These are phyloP conservation scores for Leccinum sublutescens DNA, from an alignment of 768 basidiomycete genomes.

Conservation along the genomic window DNA sequence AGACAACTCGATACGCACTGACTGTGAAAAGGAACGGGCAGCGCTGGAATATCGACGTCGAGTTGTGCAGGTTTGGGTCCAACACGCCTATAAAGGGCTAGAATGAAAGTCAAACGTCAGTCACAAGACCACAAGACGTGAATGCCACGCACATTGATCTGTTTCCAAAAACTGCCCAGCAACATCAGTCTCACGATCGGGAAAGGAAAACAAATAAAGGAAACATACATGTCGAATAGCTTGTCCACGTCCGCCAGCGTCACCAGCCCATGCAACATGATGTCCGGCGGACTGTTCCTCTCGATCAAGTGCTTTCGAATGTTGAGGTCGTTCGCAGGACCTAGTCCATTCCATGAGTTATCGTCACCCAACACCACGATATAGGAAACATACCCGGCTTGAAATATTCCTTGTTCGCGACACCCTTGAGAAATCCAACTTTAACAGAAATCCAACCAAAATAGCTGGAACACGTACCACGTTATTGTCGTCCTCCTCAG, in stretches of 20 bases:
- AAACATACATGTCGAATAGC: constrained; percentile 76
- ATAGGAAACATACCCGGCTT: constrained; percentile 53
- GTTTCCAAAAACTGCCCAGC: constrained; percentile 58
- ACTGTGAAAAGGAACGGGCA: constrained; percentile 92
- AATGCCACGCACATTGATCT: constrained; percentile 60
- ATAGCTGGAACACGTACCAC: constrained; percentile 41
- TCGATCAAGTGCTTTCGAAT: constrained; percentile 73
- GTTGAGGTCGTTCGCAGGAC: constrained; percentile 68
- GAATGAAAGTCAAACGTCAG: constrained; percentile 5
- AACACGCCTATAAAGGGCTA: constrained; percentile 70
- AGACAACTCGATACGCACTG: constrained; percentile 43
- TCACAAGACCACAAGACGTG: not conserved
- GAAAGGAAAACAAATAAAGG: not conserved
- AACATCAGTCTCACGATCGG: constrained; percentile 2
- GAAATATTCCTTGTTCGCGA: constrained; percentile 80
- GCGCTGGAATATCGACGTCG: constrained; percentile 68
- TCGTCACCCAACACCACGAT: not conserved
- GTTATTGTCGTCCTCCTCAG: constrained; percentile 59
- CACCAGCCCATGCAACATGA: constrained; percentile 77
- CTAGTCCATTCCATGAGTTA: constrained; percentile 30
- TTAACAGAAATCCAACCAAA: constrained; percentile 10
- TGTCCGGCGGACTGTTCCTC: constrained; percentile 77
- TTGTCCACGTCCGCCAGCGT: constrained; percentile 76
- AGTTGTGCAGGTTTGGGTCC: constrained; percentile 81
- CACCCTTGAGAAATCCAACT: constrained; percentile 47